These are phyloP conservation scores for Xylariaceae sp. DNA, from an alignment of 2,329 filamentous ascomycete genomes.

Conservation along the genomic window DNA sequence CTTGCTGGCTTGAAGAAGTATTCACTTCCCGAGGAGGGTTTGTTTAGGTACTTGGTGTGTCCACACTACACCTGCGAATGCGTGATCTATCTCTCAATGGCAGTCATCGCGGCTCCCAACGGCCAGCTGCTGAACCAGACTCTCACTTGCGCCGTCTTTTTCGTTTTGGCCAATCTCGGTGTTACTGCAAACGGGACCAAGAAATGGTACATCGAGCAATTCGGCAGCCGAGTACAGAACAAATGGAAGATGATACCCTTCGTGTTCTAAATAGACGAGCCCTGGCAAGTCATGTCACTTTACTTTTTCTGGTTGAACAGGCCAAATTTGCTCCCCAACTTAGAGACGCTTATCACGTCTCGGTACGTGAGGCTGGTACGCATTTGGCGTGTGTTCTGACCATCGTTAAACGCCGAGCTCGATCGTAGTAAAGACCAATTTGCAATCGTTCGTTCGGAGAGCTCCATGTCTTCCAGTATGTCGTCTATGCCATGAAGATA, in stretches of 20 bases:
- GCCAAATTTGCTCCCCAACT: conserved; percentile 62
- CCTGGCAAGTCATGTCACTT: conserved; percentile 33
- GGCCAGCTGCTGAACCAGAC: conserved; percentile 66
- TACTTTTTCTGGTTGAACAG: conserved; percentile 37
- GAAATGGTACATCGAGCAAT: conserved; percentile 72
- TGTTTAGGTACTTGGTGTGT: conserved; percentile 70
- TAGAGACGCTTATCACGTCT: conserved; percentile 79
- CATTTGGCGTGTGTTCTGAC: conserved; percentile 52
- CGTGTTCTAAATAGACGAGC: conserved; percentile 44
- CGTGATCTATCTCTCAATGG: conserved; percentile 73
- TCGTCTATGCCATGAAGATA: conserved; percentile 72
- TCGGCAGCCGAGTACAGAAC: conserved; percentile 59
- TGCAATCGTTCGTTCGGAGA: conserved; percentile 56
- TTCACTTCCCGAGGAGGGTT: conserved; percentile 66
- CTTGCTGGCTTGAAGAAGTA: conserved; percentile 73
- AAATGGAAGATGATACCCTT: conserved; percentile 75
- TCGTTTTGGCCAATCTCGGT: conserved; percentile 74
- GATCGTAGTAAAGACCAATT: conserved; percentile 67
- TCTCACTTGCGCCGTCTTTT: conserved; percentile 61
- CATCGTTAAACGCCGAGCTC: conserved; percentile 41
- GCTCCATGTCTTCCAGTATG: conserved; percentile 57
- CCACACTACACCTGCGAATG: conserved; percentile 93
- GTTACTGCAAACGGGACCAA: conserved; percentile 74
- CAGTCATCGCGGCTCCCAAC: conserved; percentile 65
- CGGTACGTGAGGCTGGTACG: conserved; percentile 74